phyloP scores from a whole-genome alignment of 129 eudicot genomes.

The Flaveria sonorensis region DNA sequence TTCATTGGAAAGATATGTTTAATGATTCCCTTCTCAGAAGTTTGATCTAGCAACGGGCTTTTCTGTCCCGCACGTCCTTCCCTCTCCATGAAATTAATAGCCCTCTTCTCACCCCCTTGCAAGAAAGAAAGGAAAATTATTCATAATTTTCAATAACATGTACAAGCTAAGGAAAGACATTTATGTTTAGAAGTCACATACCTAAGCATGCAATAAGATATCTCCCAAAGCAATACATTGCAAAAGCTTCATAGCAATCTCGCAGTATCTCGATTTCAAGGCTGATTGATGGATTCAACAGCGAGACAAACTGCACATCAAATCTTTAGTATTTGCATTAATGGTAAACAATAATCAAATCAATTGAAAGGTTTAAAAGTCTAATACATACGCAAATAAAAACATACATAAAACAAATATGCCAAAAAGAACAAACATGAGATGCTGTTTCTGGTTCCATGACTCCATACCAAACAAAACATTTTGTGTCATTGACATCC shows the following conservation, averaged over 20 bases:
- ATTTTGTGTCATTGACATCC: no score
- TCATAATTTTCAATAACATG: not conserved
- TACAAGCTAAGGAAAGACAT: not conserved
- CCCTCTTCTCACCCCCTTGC: slow-evolving; percentile 91
- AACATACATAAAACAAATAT: not conserved
- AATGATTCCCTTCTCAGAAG: slow-evolving; percentile 66
- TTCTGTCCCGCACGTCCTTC: slow-evolving; percentile 75
- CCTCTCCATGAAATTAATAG: slow-evolving; percentile 84
- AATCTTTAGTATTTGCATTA: slow-evolving; percentile 6
- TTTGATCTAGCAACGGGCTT: slow-evolving; percentile 67
- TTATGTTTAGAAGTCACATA: slow-evolving; percentile 37
- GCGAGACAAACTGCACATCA: slow-evolving; percentile 73
- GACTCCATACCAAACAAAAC: not conserved
- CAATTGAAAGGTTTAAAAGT: not conserved
- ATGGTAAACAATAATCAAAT: not conserved
- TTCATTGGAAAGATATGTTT: slow-evolving; percentile 89
- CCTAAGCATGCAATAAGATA: slow-evolving; percentile 97
- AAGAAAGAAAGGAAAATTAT: not conserved
- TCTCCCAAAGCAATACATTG: slow-evolving; percentile 99
- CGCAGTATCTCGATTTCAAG: slow-evolving; percentile 85
- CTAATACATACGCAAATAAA: not conserved
- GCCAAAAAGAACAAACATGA: slow-evolving; percentile 11
- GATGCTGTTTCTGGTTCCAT: not conserved
- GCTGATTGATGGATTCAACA: slow-evolving; percentile 81
- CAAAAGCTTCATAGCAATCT: slow-evolving; percentile 97